These are phyloP conservation scores for Calocera viscosa DNA, from an alignment of 768 basidiomycete species.

Conservation along the genomic window DNA sequence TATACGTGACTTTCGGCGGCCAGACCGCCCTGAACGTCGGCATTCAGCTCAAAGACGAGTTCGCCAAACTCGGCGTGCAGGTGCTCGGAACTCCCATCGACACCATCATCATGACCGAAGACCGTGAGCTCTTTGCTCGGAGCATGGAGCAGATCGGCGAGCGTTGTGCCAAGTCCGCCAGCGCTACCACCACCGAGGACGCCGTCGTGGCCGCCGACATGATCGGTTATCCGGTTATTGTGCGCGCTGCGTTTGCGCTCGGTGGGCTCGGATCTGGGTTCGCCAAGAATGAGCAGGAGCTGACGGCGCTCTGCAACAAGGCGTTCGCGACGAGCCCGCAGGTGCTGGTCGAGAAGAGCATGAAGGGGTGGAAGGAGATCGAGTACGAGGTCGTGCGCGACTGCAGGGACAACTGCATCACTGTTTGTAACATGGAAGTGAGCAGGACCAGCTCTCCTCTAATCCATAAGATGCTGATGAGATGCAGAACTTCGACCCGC, in stretches of 20 bases:
- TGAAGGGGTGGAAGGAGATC: conserved; percentile 99
- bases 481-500: conserved; percentile 88
- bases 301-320: conserved; percentile 77
- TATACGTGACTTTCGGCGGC: conserved; percentile 96
- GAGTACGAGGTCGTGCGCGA: conserved; percentile 98
- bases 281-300: conserved; percentile 84
- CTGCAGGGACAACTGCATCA: conserved; percentile 96
- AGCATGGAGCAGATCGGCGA: conserved; percentile 96
- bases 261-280: conserved; percentile 94
- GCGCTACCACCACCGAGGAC: conserved; percentile 77
- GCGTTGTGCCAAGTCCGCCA: conserved; percentile 80
- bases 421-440: conserved; percentile 99
- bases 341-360: conserved; percentile 96
- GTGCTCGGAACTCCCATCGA: conserved; percentile 95
- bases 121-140: conserved; percentile 81
- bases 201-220: conserved; percentile 65
- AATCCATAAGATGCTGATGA: conserved; percentile 2
- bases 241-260: conserved; percentile 91
- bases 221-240: conserved; percentile 92
- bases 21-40: conserved; percentile 96
- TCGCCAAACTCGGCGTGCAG: conserved; percentile 73
- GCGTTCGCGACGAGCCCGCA: conserved; percentile 97
- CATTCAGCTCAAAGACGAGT: conserved; percentile 96
- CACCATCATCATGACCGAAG: conserved; percentile 95
- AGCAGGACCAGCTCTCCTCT: conserved; percentile 20